Base-by-base conservation (phyloP, 148 eudicot genomes). In the Camellia japonica region DNA sequence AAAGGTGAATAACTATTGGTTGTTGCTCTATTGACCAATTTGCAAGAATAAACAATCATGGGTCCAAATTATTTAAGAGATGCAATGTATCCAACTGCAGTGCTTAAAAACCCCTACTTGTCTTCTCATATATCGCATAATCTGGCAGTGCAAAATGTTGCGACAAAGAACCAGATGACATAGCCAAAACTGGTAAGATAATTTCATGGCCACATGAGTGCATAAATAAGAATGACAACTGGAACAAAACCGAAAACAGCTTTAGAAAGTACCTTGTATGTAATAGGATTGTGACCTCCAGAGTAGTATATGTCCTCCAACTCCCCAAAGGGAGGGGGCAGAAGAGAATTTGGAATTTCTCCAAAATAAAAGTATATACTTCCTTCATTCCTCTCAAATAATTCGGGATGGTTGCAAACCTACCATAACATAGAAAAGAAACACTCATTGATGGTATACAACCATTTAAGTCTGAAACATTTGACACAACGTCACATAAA, bases 361-460 rank as follows among this genome's bases (percentile, higher is more conserved):
- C 97, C 98, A 82, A 95, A 95, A 74, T 89, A 87, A 66, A 93
- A 83, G 82, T 93, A 95, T 14, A 94, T 70, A 86, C 89, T 95
- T 75, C 99, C 99, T 82, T 95, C 99, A 80, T 95, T 95, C 88
- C 99, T 93, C 81, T 95, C 99, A 88, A 95, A 95, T 68, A 95
- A 81, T 80, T 95, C 99, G 67, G 99, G 99, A 91, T 95, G 99
- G 87, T 95, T 95, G 84, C 99, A 95, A 23, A 95, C 99, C 99
- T 95, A 86, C 44, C 80, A 86, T 68, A 71, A 78, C 41, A 71
- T 38, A 68, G 8, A 72, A 74, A 52, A 61, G 23, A 76, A 74
- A 71, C 16, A 38, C 49, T 41, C 55, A 60, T 55, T 63, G 43
- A 6, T 69, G 23, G 18, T 23, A 20, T 55, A 16, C 5, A 81